These are phyloP conservation scores for Erodium chrysanthum DNA, from an alignment of 441 rosid species.

Conservation along the genomic window DNA sequence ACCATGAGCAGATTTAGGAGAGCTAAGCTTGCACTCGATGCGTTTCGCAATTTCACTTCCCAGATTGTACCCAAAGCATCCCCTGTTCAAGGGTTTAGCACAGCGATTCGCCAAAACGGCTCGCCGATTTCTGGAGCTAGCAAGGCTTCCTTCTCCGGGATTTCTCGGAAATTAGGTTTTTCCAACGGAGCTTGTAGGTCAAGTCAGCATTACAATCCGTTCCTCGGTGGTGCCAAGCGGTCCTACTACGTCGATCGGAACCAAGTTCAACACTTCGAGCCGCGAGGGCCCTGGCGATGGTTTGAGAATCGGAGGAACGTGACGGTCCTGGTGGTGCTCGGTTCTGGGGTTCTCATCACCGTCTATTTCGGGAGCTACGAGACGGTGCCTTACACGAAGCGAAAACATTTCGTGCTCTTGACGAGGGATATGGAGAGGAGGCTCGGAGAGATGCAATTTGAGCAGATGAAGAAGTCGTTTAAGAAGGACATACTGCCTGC, in stretches of 20 bases:
- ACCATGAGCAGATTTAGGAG: slow-evolving; percentile 35
- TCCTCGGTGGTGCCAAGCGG: slow-evolving; percentile 31
- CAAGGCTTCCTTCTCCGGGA: slow-evolving; percentile 26
- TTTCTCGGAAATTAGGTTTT: slow-evolving; percentile 29
- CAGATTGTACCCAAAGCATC: slow-evolving; percentile 26
- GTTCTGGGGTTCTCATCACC: slow-evolving; percentile 53
- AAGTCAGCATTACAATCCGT: slow-evolving; percentile 20
- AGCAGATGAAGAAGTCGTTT: slow-evolving; percentile 42
- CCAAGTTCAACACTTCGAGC: slow-evolving; percentile 56
- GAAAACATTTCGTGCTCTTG: slow-evolving; percentile 71
- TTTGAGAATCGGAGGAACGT: slow-evolving; percentile 49
- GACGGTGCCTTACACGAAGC: slow-evolving; percentile 73
- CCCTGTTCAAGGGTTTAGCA: slow-evolving; percentile 19
- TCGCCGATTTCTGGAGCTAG: slow-evolving; percentile 21
- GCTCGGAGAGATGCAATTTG: slow-evolving; percentile 59
- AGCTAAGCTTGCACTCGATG: slow-evolving; percentile 35
- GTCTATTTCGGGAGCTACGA: slow-evolving; percentile 63
- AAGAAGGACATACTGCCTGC: slow-evolving; percentile 71
- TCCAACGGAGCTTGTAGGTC: slow-evolving; percentile 14
- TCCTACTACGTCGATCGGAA: slow-evolving; percentile 62
- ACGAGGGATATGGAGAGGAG: slow-evolving; percentile 53
- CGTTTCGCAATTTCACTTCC: slow-evolving; percentile 36
- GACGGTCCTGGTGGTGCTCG: slow-evolving; percentile 39
- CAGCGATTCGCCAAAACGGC: slow-evolving; percentile 25
- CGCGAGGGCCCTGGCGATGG: slow-evolving; percentile 62